Conservation (phyloP, 257 asterid genomes). For the Salvia hispanica region DNA sequence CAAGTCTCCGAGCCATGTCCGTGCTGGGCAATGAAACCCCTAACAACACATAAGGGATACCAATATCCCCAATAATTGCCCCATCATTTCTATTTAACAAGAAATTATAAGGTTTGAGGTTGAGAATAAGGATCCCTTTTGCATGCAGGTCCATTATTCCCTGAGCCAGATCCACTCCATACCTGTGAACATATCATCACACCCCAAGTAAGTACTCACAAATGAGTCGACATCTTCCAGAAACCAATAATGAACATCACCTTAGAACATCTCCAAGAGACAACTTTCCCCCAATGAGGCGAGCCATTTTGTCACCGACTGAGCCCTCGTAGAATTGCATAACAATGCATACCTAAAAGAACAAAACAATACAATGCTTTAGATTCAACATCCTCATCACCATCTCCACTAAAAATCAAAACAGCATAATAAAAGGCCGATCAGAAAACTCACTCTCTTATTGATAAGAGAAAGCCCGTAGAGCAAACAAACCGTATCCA, state of each 20-base stretch:
- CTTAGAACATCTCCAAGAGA: conserved; percentile 72
- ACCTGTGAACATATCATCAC: conserved; percentile 43
- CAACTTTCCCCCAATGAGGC: conserved; percentile 65
- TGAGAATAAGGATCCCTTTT: conserved; percentile 71
- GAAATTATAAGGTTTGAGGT: conserved; percentile 80
- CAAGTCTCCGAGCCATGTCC: conserved; percentile 65
- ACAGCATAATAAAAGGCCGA: conserved; percentile 5
- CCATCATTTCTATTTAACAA: conserved; percentile 61
- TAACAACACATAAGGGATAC: conserved; percentile 60
- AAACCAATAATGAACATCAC: conserved; percentile 40
- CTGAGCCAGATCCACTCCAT: conserved; percentile 79
- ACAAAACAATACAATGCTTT: conserved; percentile 25
- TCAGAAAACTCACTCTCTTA: conserved; percentile 57
- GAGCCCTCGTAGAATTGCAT: conserved; percentile 88
- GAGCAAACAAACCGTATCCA: conserved; percentile 62
- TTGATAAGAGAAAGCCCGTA: conserved; percentile 66
- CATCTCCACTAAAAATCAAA: background rate
- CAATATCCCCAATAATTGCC: conserved; percentile 73
- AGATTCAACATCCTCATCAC: conserved; percentile 15
- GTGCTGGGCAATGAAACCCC: conserved; percentile 60
- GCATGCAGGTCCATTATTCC: conserved; percentile 83
- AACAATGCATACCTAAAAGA: conserved; percentile 72
- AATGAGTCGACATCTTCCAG: background rate
- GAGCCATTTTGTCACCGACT: conserved; percentile 77
- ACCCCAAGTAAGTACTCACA: conserved; percentile 2